A percentile compares a stretch with the other conserved stretches of the same genome.
phyloP scores from a whole-genome alignment of 2,329 filamentous ascomycete species.

The Myriosclerotinia curreyana region DNA sequence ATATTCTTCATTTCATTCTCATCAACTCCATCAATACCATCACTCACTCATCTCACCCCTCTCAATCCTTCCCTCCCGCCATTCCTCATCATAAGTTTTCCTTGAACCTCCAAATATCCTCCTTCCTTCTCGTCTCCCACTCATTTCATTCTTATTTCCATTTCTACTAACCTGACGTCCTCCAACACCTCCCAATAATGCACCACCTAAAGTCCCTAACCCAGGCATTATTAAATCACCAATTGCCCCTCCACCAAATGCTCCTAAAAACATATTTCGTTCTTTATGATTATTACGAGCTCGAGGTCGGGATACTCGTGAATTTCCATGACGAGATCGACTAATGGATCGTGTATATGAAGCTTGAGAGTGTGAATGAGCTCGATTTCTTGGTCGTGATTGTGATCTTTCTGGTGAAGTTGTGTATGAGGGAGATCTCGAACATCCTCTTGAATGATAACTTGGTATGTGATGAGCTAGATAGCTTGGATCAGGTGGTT shows the following conservation, averaged over 20 bases:
- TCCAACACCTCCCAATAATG: slow-evolving; percentile 28
- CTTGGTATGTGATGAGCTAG: slow-evolving; percentile 22
- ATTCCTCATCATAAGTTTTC: slow-evolving; percentile 24
- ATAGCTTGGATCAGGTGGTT: slow-evolving; percentile 23
- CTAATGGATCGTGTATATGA: neutral
- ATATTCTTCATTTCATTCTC: no score
- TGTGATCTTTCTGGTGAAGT: neutral
- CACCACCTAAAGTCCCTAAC: slow-evolving; percentile 30
- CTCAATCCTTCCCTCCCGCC: slow-evolving; percentile 21
- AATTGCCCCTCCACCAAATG: slow-evolving; percentile 29
- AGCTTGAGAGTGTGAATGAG: neutral
- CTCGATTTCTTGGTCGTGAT: neutral
- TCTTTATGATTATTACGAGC: slow-evolving; percentile 14
- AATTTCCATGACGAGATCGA: neutral
- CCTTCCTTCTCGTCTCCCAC: slow-evolving; percentile 12
- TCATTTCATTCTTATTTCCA: neutral
- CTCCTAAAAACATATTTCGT: slow-evolving; percentile 31
- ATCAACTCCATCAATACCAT: neutral
- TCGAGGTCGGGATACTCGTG: slow-evolving; percentile 16
- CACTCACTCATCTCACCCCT: slow-evolving; percentile 20
- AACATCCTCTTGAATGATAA: slow-evolving; percentile 3
- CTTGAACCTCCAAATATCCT: slow-evolving; percentile 4
- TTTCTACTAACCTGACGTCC: slow-evolving; percentile 26
- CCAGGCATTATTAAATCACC: slow-evolving; percentile 33
- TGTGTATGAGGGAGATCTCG: slow-evolving; percentile 9